Evolutionary conservation across 139 green algal species (phyloP).

Genomic region (Closterium sp.): DNA sequence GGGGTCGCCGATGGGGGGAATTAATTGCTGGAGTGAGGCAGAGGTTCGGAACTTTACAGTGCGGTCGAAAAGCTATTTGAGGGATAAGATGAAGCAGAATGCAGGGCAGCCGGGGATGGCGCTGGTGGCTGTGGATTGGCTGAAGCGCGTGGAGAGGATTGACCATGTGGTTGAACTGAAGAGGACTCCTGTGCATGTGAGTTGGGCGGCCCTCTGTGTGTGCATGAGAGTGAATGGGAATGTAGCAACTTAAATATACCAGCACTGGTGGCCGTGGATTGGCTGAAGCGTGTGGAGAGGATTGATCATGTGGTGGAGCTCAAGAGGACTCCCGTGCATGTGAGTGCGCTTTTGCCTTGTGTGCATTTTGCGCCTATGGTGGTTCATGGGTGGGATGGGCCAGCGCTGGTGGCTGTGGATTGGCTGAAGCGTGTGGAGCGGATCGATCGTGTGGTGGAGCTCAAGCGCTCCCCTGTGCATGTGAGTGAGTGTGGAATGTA

Average conservation of each 20-base stretch:
- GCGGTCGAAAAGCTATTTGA: slow-evolving; percentile 16
- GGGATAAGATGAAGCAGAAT: not conserved
- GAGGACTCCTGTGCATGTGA: not conserved
- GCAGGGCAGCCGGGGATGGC: not conserved
- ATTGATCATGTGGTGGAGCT: no score
- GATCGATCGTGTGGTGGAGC: slow-evolving; percentile 15
- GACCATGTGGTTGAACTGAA: slow-evolving; percentile 10
- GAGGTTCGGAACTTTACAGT: slow-evolving; percentile 11
- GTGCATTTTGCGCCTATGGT: no score
- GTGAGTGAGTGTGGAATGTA: not conserved
- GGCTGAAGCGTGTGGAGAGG: no score
- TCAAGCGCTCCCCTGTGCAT: not conserved
- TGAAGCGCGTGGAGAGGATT: not conserved
- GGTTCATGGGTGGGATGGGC: not conserved
- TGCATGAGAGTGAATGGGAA: not conserved
- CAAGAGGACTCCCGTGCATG: no score
- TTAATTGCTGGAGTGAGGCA: slow-evolving; percentile 21
- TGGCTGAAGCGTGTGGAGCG: not conserved
- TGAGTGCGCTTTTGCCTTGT: no score
- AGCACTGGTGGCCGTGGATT: no score
- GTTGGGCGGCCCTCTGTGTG: not conserved
- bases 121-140: slow-evolving; percentile 20
- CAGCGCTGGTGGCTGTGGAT: slow-evolving; percentile 6
- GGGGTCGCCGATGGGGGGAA: slow-evolving; percentile 2
- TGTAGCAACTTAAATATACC: no score